Base-by-base conservation (phyloP, 202 grass and related monocot genomes). In the Hordeum pubiflorum region DNA sequence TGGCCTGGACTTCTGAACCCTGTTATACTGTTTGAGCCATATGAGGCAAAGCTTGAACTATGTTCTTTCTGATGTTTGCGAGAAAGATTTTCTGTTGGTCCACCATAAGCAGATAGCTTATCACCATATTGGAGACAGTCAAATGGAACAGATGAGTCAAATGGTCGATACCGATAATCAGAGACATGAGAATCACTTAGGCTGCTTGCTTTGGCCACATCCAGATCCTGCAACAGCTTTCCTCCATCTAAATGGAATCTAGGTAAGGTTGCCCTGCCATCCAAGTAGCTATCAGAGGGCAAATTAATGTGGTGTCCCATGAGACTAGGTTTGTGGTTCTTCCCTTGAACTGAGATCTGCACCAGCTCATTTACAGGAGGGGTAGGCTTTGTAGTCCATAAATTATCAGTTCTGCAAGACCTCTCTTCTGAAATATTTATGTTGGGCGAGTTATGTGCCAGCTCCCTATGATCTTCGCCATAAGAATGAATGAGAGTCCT, bases 401-500 rank as follows among this genome's bases (percentile, higher is more conserved):
- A 71, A 71, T 71, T 24, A 71, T 71, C 67, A 27, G 67, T 71
- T 71, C 39, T 71, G 39, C 67, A 46, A 46, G 39, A 46, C 12
- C 67, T 46, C 39, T 71, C 39, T 4, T 69, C 66, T 69, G 67
- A 71, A 46, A 71, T 24, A 40, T 46, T 44, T 27, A 46, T 12
- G 12, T 39, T 46, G 22, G 67, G 39, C 22, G 13, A 21, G 26
- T 43, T 22, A 84, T 88, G 81, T 57, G 65, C 14, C 29, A 67
- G 15, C 6, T 13, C 72, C 86, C 11, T 54, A 23, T 54, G 52
- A 38, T 84, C 81, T 63, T 85, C 78, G 54, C 86, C 91, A 85
- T 91, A 93, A 22, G 48, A 75, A 36, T 74, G 81, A 68, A 91
- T 68, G 76, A 87, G 88, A 32, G 63, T 77, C 54, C 63, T 77